Conservation (phyloP, 148 eudicot genomes). For the Simmondsia chinensis region DNA sequence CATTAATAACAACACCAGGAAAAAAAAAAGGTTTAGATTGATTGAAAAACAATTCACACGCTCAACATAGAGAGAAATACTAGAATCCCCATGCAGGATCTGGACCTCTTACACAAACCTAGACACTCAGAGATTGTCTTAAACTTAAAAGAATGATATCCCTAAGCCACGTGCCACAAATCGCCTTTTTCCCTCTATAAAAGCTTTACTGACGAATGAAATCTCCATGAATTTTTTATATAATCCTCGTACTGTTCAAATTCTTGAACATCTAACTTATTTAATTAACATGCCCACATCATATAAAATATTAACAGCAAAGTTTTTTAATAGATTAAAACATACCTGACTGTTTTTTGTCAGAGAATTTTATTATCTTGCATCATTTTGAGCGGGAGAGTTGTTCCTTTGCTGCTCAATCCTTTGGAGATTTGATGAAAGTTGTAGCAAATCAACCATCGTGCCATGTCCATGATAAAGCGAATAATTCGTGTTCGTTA, state of each 20-base stretch:
- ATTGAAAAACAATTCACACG: too few relatives aligned
- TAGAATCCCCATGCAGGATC: too few relatives aligned
- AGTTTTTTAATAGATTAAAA: neutral
- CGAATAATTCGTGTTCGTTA: conserved; percentile 7
- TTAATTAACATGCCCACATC: neutral
- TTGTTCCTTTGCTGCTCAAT: conserved; percentile 48
- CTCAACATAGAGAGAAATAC: too few relatives aligned
- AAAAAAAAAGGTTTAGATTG: too few relatives aligned
- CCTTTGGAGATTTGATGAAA: conserved; percentile 56
- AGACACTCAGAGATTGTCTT: too few relatives aligned
- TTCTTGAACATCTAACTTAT: neutral
- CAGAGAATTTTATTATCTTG: conserved; percentile 9
- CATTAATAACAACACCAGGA: too few relatives aligned
- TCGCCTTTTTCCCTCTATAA: neutral
- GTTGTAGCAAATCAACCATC: conserved; percentile 46
- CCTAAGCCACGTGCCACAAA: neutral
- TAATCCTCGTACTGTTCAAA: conserved; percentile 16
- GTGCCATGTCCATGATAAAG: conserved; percentile 23
- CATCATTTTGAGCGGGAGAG: conserved; percentile 23
- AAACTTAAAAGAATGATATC: conserved; percentile 2
- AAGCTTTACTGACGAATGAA: neutral
- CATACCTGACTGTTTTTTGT: neutral
- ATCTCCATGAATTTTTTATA: neutral
- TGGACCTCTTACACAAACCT: too few relatives aligned
- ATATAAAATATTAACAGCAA: conserved; percentile 2